phyloP scores from a whole-genome alignment of 257 asterid species.

The Solanum gracilifrons region DNA sequence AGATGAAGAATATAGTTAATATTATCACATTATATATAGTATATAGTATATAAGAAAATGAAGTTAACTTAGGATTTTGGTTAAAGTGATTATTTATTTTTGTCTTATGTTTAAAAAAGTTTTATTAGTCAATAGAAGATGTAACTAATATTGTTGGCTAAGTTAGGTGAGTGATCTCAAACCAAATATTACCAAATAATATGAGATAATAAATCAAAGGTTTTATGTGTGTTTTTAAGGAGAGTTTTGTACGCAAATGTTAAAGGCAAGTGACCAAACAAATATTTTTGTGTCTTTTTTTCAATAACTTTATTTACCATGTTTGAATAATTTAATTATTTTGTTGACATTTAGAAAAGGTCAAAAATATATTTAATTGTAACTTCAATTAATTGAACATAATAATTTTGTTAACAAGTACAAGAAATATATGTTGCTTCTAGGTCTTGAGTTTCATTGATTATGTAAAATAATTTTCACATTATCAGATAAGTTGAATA shows the following conservation, averaged over 20 bases:
- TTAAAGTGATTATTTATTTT: not conserved
- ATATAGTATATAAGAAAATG: not conserved
- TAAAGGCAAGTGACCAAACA: not conserved
- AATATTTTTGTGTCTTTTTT: not conserved
- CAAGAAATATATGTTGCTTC: not conserved
- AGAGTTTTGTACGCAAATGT: not conserved
- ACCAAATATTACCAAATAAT: constrained; percentile 29
- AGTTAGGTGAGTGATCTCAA: constrained; percentile 50
- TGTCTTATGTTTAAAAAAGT: not conserved
- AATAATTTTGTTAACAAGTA: not conserved
- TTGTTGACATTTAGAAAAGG: not conserved
- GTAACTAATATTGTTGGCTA: constrained; percentile 41
- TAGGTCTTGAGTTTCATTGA: not conserved
- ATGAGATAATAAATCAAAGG: not conserved
- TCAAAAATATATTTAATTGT: not conserved
- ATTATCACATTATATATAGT: not conserved
- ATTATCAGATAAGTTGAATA: not conserved
- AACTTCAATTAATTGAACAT: not conserved
- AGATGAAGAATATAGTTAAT: not conserved
- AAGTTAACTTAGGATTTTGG: not conserved
- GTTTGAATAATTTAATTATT: not conserved
- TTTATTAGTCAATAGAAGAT: constrained; percentile 77
- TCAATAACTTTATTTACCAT: not conserved
- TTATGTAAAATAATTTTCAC: not conserved
- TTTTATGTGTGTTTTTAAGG: not conserved